Evolutionary conservation across 2,329 filamentous ascomycete species (phyloP), one percentile per base, ranked within the genome.

Genomic region (Tricladium varicosporioides): DNA sequence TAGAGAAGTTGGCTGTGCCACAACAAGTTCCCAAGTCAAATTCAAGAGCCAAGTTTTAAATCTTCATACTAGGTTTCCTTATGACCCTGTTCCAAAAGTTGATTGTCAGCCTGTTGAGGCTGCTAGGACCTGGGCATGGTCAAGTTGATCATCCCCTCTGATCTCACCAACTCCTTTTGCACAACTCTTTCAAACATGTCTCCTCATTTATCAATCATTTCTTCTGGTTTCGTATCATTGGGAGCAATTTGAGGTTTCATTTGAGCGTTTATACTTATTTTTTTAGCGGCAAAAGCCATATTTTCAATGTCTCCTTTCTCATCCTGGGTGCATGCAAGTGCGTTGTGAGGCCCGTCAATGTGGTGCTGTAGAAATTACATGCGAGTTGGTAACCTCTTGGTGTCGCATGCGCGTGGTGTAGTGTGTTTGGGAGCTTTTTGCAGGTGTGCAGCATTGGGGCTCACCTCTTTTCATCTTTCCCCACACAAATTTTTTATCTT

Each of bases 401-500:
- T 46, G 42, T 53, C 22, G 42, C 44, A 46, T 40, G 51, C 43
- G 40, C 40, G 15, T 40, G 45, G 45, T 46, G 48, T 47, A n/a
- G 31, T 51, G 13, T 36, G 27, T 14, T n/a, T 32, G n/a, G 32
- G 5, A 18, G 7, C 11, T 18, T 19, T 40, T 40, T 18, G 44
- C 45, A 15, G 15, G 33, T 48, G 16, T 43, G 27, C 43, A 18
- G 16, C 51, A 15, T 40, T 15, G 27, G 36, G 40, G 13, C 40
- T 40, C n/a, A 18, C 15, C 2, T 27, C 11, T 5, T 33, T 47
- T 11, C n/a, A n/a, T 31, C 18, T 15, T 14, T 16, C 48, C 48
- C 32, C 43, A 48, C 31, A 31, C 2, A 56, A 56, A 51, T 44
- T 48, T 16, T 19, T 48, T 27, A 56, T 40, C 22, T 27, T 9